phyloP scores from a whole-genome alignment of 2,329 filamentous ascomycete species.

The Pestalotiopsis sp. region DNA sequence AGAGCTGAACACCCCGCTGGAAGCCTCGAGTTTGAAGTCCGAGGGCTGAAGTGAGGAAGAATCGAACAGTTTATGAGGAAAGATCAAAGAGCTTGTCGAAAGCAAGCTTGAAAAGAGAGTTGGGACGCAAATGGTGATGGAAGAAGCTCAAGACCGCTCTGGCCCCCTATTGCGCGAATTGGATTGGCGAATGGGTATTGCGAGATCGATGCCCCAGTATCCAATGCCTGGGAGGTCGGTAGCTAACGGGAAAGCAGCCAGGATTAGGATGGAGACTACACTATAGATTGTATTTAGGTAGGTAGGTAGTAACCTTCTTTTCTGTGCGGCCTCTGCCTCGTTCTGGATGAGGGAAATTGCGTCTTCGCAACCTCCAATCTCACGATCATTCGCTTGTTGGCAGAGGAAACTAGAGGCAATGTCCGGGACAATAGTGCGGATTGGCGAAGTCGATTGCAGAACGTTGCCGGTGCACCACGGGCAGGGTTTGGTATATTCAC shows the following conservation, averaged over 20 bases:
- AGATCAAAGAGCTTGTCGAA: background rate
- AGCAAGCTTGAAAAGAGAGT: too few relatives aligned
- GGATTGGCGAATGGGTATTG: background rate
- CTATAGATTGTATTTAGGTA: background rate
- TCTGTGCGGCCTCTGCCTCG: background rate
- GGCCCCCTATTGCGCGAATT: background rate
- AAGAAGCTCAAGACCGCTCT: background rate
- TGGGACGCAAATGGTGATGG: background rate
- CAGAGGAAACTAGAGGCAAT: background rate
- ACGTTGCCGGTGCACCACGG: background rate
- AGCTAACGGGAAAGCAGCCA: background rate
- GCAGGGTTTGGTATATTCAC: background rate
- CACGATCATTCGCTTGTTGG: background rate
- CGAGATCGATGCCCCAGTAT: background rate
- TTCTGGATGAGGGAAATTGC: constrained; percentile 4
- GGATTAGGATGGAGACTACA: background rate
- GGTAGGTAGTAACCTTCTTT: background rate
- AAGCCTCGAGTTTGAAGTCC: background rate
- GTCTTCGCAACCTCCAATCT: constrained; percentile 6
- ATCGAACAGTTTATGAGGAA: background rate
- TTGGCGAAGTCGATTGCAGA: background rate
- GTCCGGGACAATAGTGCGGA: background rate
- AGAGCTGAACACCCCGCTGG: background rate
- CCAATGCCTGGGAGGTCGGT: background rate
- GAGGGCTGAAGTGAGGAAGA: constrained; percentile 3